A percentile compares a stretch with the other conserved stretches of the same genome.
phyloP scores from a whole-genome alignment of 2,329 filamentous ascomycete genomes.

The Talaromyces atroroseus region DNA sequence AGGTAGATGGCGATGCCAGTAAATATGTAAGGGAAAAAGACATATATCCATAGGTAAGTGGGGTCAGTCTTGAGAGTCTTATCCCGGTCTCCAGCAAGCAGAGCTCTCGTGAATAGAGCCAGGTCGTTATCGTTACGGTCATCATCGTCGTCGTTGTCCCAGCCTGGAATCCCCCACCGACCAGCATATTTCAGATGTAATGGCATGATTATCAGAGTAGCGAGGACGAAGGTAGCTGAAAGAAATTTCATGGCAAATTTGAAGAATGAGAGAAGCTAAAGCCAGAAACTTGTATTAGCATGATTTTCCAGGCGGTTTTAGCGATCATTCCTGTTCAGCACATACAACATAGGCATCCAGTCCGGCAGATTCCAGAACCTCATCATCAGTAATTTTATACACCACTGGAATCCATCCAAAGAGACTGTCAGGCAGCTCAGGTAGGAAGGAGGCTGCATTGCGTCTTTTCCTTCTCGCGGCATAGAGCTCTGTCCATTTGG shows the following conservation, averaged over 20 bases:
- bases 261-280: constrained; percentile 82
- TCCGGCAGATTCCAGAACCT: constrained; percentile 82
- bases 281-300: neutral
- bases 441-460: constrained; percentile 60
- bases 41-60: constrained; percentile 81
- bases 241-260: constrained; percentile 89
- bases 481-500: constrained; percentile 87
- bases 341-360: constrained; percentile 87
- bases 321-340: constrained; percentile 15
- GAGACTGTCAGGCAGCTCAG: constrained; percentile 73
- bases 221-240: constrained; percentile 71
- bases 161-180: constrained; percentile 35
- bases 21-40: constrained; percentile 93
- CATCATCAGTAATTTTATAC: constrained; percentile 78
- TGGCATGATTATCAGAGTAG: constrained; percentile 72
- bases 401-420: constrained; percentile 91
- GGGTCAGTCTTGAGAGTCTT: constrained; percentile 30
- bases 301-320: neutral
- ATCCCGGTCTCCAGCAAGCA: constrained; percentile 4
- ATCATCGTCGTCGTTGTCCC: constrained; percentile 31
- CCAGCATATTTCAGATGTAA: constrained; percentile 67
- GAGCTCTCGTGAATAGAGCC: neutral
- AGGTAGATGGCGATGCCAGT: constrained; percentile 75
- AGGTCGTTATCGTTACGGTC: constrained; percentile 20
- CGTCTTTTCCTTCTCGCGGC: constrained; percentile 77